phyloP scores from a whole-genome alignment of 106 monocot genomes.

The Dioscorea zingiberensis region DNA sequence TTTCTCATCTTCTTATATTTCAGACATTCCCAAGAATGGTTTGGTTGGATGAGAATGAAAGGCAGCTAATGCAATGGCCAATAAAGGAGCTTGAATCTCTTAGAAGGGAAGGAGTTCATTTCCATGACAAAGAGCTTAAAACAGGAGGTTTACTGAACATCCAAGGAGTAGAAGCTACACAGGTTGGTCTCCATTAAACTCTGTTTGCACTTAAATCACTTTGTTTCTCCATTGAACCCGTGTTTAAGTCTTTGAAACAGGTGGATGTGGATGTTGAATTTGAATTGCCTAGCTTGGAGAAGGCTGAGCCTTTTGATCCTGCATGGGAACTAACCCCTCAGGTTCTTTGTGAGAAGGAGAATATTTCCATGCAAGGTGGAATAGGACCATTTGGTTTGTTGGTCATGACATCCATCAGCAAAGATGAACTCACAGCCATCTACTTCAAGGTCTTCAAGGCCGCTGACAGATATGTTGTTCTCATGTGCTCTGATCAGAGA shows the following conservation, averaged over 20 bases:
- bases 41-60: slow-evolving; percentile 45
- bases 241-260: slow-evolving; percentile 13
- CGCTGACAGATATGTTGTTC: slow-evolving; percentile 9
- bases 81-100: slow-evolving; percentile 66
- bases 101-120: slow-evolving; percentile 26
- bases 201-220: not conserved
- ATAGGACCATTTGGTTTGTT: slow-evolving; percentile 54
- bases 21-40: slow-evolving; percentile 66
- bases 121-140: slow-evolving; percentile 21
- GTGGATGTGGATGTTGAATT: slow-evolving; percentile 77
- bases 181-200: slow-evolving; percentile 22
- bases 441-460: slow-evolving; percentile 49
- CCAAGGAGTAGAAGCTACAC: slow-evolving; percentile 31
- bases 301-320: slow-evolving; percentile 36
- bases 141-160: slow-evolving; percentile 25
- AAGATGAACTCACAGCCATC: slow-evolving; percentile 46
- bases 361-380: slow-evolving; percentile 18
- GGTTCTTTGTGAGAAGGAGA: slow-evolving; percentile 18
- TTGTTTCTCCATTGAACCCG: not conserved
- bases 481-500: slow-evolving; percentile 45
- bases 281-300: slow-evolving; percentile 32
- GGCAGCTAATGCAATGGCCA: slow-evolving; percentile 74
- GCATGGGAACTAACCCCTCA: slow-evolving; percentile 25
- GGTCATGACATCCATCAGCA: slow-evolving; percentile 35
- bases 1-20: too few species aligned